Evolutionary conservation across 2,329 filamentous ascomycete species (phyloP), one percentile per base, ranked within the genome.

Genomic region (Pseudocercospora pini-densiflorae): DNA sequence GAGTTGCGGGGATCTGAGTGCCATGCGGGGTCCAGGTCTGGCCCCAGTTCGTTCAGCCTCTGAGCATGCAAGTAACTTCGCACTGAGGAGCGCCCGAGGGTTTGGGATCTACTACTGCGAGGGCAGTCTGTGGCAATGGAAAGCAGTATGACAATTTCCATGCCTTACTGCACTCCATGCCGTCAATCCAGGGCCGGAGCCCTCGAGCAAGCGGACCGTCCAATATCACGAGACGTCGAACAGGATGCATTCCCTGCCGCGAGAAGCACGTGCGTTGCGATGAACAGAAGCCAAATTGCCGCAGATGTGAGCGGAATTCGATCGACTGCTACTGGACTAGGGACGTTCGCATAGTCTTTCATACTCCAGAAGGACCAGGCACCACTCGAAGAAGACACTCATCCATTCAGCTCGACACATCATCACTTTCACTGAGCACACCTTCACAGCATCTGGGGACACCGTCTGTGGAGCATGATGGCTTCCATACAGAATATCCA

Each of bases 171-270:
- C 51, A 54, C 51, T 29, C 8, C 21, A 54, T 54, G 51, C 51
- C 51, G 12, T 54, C 51, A 16, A 54, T 54, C 23, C 23, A 54
- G 51, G 14, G 51, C 21, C 51, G 51, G 24, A 29, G 24, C 7
- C 51, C 51, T 29, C 51, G 51, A 54, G 9, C 51, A n/a, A 54
- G 10, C 53, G 47, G 45, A 36, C 45, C 24, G 14, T 57, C 58
- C 3, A 68, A 62, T 47, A 68, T 68, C 24, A 68, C 65, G 3
- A 53, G 65, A 47, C 65, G 65, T 33, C 59, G 65, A 27, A 68
- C 65, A 27, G 65, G 65, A 4, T 68, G 65, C 27, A 65, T 65
- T 9, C 65, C 65, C 47, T 68, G 65, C 59, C 29, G 65, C 31
- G 62, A 64, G 14, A 65, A 62, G 36, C 65, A 65, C 29, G 65